These are phyloP conservation scores for Chaetomidium leptoderma DNA, from an alignment of 495 filamentous ascomycete species.

Conservation along the genomic window DNA sequence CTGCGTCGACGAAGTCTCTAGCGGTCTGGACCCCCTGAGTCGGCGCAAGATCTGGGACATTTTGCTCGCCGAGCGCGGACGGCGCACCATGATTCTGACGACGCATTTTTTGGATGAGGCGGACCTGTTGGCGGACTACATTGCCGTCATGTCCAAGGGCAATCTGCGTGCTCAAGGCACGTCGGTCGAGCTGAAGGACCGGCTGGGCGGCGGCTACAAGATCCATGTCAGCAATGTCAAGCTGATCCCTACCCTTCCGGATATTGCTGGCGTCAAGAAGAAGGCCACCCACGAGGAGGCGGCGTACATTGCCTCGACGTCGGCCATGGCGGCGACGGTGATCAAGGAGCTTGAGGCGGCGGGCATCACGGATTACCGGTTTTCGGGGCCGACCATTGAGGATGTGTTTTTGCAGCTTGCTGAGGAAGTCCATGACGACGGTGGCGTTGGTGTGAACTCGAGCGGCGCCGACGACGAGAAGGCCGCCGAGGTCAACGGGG, in stretches of 20 bases:
- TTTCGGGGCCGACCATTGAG: conserved; percentile 80
- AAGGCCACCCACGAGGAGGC: conserved; percentile 63
- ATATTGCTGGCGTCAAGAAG: conserved; percentile 52
- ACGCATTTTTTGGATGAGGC: conserved; percentile 83
- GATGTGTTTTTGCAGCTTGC: conserved; percentile 83
- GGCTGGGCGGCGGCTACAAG: conserved; percentile 68
- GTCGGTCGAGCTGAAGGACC: conserved; percentile 70
- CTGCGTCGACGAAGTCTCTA: conserved; percentile 83
- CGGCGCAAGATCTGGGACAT: conserved; percentile 89
- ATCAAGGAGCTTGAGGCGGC: conserved; percentile 60
- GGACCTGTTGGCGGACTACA: conserved; percentile 69
- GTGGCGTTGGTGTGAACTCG: conserved; percentile 3
- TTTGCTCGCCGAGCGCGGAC: conserved; percentile 70
- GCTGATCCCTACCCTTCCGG: conserved; percentile 42
- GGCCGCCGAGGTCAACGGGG: conserved; percentile 17
- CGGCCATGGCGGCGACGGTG: conserved; percentile 58
- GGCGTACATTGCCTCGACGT: conserved; percentile 62
- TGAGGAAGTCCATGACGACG: conserved; percentile 55
- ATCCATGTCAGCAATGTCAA: conserved; percentile 61
- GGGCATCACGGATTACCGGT: conserved; percentile 64
- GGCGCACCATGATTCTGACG: conserved; percentile 74
- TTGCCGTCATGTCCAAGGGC: conserved; percentile 72
- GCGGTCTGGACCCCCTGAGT: conserved; percentile 75
- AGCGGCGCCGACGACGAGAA: conserved; percentile 27
- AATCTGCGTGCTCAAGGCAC: conserved; percentile 65